These are phyloP conservation scores for Tubosaeta sp. DNA, from an alignment of 768 basidiomycete genomes.

Conservation along the genomic window DNA sequence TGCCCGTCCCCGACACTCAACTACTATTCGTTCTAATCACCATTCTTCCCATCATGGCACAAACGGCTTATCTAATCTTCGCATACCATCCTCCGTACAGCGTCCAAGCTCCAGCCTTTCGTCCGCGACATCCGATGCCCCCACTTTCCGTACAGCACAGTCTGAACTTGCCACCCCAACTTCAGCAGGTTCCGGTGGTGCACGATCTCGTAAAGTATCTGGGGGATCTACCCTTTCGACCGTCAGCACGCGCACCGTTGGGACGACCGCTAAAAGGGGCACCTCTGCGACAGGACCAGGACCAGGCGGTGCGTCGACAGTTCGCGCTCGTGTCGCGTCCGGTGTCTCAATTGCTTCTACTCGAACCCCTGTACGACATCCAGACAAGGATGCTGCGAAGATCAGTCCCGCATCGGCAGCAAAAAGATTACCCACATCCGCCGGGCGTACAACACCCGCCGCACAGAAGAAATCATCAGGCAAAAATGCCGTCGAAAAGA, in stretches of 20 bases:
- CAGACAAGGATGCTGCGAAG: conserved; percentile 19
- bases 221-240: conserved; percentile 29
- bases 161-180: conserved; percentile 29
- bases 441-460: conserved; percentile 21
- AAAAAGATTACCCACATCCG: conserved; percentile 19
- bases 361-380: conserved; percentile 23
- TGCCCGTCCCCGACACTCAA: conserved; percentile 15
- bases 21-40: conserved; percentile 25
- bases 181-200: conserved; percentile 19
- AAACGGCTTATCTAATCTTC: conserved; percentile 26
- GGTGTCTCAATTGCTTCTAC: conserved; percentile 25
- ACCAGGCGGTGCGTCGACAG: conserved; percentile 5
- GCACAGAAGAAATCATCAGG: conserved; percentile 17
- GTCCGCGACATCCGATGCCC: conserved; percentile 26
- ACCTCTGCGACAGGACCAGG: conserved; percentile 4
- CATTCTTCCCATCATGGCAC: conserved; percentile 14
- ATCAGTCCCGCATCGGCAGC: conserved; percentile 17
- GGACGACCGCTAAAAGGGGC: conserved; percentile 21
- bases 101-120: conserved; percentile 29
- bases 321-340: conserved; percentile 22
- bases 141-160: conserved; percentile 29
- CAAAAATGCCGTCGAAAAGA: conserved; percentile 12
- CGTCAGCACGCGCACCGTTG: conserved; percentile 29
- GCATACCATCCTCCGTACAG: conserved; percentile 24
- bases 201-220: conserved; percentile 28